Conservation (phyloP, 208 protist genomes). For the Tetramitus jugosus region DNA sequence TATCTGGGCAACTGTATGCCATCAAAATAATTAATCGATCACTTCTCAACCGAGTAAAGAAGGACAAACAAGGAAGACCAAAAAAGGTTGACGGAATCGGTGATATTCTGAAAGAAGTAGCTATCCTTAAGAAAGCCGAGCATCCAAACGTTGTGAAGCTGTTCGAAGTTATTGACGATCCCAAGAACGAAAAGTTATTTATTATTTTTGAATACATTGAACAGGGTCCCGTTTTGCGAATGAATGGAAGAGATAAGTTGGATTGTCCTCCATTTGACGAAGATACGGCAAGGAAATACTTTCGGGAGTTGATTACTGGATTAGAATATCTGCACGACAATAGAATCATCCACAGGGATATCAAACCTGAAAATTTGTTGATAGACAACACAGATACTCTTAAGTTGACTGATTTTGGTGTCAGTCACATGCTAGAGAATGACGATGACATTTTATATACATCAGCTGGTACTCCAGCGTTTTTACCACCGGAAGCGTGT, state of each 20-base stretch:
- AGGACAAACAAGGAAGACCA: background rate
- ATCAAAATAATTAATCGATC: constrained; percentile 17
- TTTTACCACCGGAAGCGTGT: constrained; percentile 62
- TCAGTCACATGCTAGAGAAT: constrained; percentile 39
- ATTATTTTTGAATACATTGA: constrained; percentile 55
- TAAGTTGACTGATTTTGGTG: constrained; percentile 52
- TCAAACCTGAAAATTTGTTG: constrained; percentile 60
- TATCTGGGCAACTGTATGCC: background rate
- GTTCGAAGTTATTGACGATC: constrained; percentile 89
- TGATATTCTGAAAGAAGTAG: constrained; percentile 78
- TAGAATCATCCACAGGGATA: constrained; percentile 49
- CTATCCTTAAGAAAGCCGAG: constrained; percentile 87
- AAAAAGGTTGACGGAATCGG: background rate
- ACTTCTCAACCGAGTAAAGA: background rate
- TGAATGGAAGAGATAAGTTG: constrained; percentile 59
- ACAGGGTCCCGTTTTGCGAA: constrained; percentile 69
- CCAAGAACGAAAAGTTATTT: constrained; percentile 69
- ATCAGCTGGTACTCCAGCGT: constrained; percentile 62
- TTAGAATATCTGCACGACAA: constrained; percentile 48
- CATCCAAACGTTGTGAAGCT: constrained; percentile 87
- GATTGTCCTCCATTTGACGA: constrained; percentile 32
- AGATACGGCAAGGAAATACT: constrained; percentile 25
- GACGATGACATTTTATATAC: constrained; percentile 35
- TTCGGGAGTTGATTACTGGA: constrained; percentile 40
- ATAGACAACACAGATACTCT: constrained; percentile 35